These are phyloP conservation scores for Abelmoschus esculentus DNA, from an alignment of 345 rosid genomes.

Conservation along the genomic window DNA sequence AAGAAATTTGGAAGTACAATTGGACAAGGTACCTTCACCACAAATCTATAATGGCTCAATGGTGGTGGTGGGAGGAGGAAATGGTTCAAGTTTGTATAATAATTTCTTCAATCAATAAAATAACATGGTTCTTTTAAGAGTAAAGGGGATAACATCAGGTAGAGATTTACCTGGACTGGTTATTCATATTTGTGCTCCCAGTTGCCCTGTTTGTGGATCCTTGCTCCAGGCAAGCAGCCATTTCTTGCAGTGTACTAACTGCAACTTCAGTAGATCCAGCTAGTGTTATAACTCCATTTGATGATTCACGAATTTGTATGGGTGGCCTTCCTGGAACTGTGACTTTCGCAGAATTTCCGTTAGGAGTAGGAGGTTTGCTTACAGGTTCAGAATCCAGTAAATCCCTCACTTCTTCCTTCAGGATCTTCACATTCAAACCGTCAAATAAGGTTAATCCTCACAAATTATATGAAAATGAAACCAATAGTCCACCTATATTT, in stretches of 20 bases:
- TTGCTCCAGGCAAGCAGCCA: constrained; percentile 75
- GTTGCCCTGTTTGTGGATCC: constrained; percentile 77
- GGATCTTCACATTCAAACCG: constrained; percentile 43
- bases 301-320: constrained; percentile 74
- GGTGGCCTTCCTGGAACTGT: constrained; percentile 45
- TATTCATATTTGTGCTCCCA: constrained; percentile 85
- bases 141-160: not conserved
- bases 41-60: not conserved
- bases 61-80: not conserved
- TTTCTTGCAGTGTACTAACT: constrained; percentile 52
- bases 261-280: constrained; percentile 70
- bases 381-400: constrained; percentile 51
- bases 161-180: constrained; percentile 55
- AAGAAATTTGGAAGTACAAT: not conserved
- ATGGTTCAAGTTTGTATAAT: not conserved
- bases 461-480: not conserved
- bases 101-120: not conserved
- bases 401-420: constrained; percentile 80
- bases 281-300: constrained; percentile 72
- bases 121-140: not conserved
- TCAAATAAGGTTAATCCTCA: constrained; percentile 17
- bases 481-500: not conserved
- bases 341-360: constrained; percentile 50
- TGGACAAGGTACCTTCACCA: not conserved
- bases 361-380: constrained; percentile 35